Base-by-base conservation (phyloP, 2,329 filamentous ascomycete genomes). In the Chrysoporthe austroafricana region DNA sequence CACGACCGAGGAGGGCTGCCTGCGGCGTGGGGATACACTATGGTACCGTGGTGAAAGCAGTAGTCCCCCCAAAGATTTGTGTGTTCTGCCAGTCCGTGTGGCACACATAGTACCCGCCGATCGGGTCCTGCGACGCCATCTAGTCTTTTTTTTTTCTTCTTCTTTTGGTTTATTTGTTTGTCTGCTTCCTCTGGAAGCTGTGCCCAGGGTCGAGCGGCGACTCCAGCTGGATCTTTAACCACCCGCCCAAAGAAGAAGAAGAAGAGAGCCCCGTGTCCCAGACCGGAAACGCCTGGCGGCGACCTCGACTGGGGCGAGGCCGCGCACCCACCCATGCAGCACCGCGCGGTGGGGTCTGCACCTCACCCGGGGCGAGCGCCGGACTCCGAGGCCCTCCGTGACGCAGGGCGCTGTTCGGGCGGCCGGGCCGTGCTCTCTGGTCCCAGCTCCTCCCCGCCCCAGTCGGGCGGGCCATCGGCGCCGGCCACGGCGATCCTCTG, bases 401-500 rank as follows among this genome's bases (percentile, higher is more conserved):
- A 54, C 36, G 48, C 13, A 50, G n/a, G 6, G 13, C 43, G 34
- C n/a, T 39, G 46, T 48, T 42, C 34, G 39, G 16, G 56, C 42
- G 58, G 57, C 39, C 21, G 46, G 21, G 16, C 36, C 43, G 56
- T n/a, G 4, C 8, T 26, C 16, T 52, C 39, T 13, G 36, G 18
- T 36, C n/a, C 42, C 6, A 50, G 26, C 16, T 46, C 21, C 16
- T n/a, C 16, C 34, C 36, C 11, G 18, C 34, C 16, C 56, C 56
- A 42, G 34, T 26, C 57, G 21, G 13, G 18, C 11, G 36, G 36
- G 39, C 39, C n/a, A 44, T 4, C 8, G 16, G 5, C 36, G 2
- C n/a, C 36, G 26, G 68, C 70, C 58, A 70, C 71, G 39, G 70
- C 74, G 7, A 78, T 70, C 62, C 74, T 76, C 64, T 76, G 74